Percentiles rank a stretch among this genome's conserved stretches.
Evolutionary conservation across 768 basidiomycete species (phyloP).

Genomic region (Serpula lacrymans): DNA sequence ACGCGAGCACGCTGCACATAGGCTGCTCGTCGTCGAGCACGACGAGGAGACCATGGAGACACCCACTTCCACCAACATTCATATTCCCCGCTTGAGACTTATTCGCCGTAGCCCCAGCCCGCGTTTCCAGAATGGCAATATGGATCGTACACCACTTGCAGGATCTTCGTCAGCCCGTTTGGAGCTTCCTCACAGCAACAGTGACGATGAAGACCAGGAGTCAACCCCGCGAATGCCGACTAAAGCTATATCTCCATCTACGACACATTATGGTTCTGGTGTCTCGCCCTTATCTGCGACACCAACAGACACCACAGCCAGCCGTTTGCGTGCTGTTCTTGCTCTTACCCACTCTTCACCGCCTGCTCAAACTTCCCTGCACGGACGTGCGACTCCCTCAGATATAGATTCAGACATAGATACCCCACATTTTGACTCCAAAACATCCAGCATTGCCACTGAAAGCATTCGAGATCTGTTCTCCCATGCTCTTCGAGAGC

Average conservation of each 20-base stretch:
- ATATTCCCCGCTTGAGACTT: slow-evolving; percentile 19
- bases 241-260: slow-evolving; percentile 13
- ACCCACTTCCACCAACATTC: slow-evolving; percentile 8
- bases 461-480: slow-evolving; percentile 65
- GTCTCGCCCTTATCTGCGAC: no score
- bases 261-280: no score
- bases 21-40: slow-evolving; percentile 11
- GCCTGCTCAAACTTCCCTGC: slow-evolving; percentile 18
- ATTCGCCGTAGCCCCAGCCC: slow-evolving; percentile 17
- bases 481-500: slow-evolving; percentile 59
- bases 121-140: slow-evolving; percentile 6
- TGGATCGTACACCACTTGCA: slow-evolving; percentile 19
- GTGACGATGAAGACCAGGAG: slow-evolving; percentile 25
- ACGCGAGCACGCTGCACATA: slow-evolving; percentile 16
- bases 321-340: slow-evolving; percentile 61
- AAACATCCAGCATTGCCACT: slow-evolving; percentile 46
- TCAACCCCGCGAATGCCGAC: slow-evolving; percentile 27
- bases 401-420: slow-evolving; percentile 22
- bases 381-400: slow-evolving; percentile 14
- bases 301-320: slow-evolving; percentile 48
- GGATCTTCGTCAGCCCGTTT: slow-evolving; percentile 15
- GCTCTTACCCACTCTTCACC: slow-evolving; percentile 41
- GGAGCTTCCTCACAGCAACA: slow-evolving; percentile 5
- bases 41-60: slow-evolving; percentile 15
- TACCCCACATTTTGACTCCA: slow-evolving; percentile 11